Conservation (phyloP, 331 rosid species). For the Ulmus americana region DNA sequence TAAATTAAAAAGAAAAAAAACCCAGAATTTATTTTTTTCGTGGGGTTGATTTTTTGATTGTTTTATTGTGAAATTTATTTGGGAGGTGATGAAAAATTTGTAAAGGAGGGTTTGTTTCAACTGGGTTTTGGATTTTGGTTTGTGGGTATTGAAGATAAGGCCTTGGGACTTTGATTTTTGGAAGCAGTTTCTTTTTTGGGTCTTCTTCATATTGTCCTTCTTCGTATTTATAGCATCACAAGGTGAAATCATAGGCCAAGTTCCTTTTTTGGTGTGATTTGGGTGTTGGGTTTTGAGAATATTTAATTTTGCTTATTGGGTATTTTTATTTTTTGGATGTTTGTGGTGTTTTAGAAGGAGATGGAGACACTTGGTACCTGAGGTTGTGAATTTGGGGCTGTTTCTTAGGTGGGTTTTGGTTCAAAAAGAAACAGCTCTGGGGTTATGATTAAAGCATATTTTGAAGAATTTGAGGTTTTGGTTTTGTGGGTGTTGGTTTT, state of each 20-base stretch:
- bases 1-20: not conserved
- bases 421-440: constrained; percentile 43
- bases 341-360: constrained; percentile 32
- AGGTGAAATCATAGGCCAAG: constrained; percentile 25
- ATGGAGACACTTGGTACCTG: constrained; percentile 44
- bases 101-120: not conserved
- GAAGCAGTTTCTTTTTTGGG: constrained; percentile 15
- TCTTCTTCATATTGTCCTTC: constrained; percentile 21
- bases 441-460: constrained; percentile 61
- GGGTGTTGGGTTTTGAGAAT: constrained; percentile 30
- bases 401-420: constrained; percentile 40
- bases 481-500: constrained; percentile 37
- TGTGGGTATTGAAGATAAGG: constrained; percentile 31
- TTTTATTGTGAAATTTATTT: constrained; percentile 4
- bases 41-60: not conserved
- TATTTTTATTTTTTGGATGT: constrained; percentile 39
- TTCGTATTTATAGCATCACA: constrained; percentile 14
- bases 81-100: constrained; percentile 14
- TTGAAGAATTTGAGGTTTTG: constrained; percentile 44
- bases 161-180: constrained; percentile 15
- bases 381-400: constrained; percentile 38
- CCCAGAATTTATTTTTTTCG: not conserved
- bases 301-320: constrained; percentile 31
- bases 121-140: constrained; percentile 21
- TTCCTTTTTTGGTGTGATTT: constrained; percentile 13